Evolutionary conservation across 768 basidiomycete species (phyloP), one percentile per base, ranked within the genome.

Genomic region (Trametes cinnabarina): DNA sequence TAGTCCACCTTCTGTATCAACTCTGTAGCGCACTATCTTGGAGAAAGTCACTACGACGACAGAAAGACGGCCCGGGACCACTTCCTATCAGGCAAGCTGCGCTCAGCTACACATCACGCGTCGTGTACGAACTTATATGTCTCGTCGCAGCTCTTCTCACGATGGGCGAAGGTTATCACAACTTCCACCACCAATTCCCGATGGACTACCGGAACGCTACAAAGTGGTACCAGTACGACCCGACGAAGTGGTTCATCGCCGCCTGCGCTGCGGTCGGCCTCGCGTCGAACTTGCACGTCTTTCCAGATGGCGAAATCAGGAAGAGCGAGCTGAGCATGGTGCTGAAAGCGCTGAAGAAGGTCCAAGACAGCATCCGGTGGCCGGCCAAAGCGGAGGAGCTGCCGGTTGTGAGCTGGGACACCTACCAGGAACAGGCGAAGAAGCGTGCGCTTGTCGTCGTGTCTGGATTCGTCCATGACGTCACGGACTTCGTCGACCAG

Each of bases 391-490:
- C 66, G 20, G 75, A 76, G 50, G 75, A 86, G 32, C 77, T 97
- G 10, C 90, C 92, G 34, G 76, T 94, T 28, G 81, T 94, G 40
- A 78, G 79, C 56, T 95, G 92, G 93, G 88, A 92, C 64, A 82
- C 81, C 42, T 90, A 86, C 71, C 83, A 85, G 70, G 77, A 82
- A 59, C 87, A 89, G 65, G 81, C 90, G 5, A 77, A 82, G 71
- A 77, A 77, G 35, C 79, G 85, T 26, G 77, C 82, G 3, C 72
- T 97, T 53, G 74, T 95, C 40, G 79, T 92, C 49, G 76, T 95
- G 35, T 83, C 87, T 19, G 94, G 94, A 12, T 94, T 91, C 75
- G 88, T 97, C 62, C 92, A 94, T 69, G 93, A 96, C 62, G 82
- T 86, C 19, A 81, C 88, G 3, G 70, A 78, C 11, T 94, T 94